A percentile compares a stretch with the other conserved stretches of the same genome.
phyloP scores from a whole-genome alignment of 495 filamentous ascomycete genomes.

The Darksidea phi region DNA sequence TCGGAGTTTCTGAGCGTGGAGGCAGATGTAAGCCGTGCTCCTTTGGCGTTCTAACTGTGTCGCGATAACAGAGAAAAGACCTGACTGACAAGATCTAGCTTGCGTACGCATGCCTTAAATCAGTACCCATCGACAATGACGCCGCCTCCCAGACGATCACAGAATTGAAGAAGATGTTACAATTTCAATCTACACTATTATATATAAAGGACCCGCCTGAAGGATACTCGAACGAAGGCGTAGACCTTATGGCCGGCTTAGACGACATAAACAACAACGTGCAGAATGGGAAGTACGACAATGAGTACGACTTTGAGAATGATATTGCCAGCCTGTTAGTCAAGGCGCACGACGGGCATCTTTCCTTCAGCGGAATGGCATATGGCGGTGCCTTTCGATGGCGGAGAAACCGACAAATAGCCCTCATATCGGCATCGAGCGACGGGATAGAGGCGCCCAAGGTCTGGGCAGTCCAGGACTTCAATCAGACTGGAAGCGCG shows the following conservation, averaged over 20 bases:
- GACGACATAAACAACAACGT: slow-evolving; percentile 36
- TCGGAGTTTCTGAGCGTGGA: slow-evolving; percentile 22
- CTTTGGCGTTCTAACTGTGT: not conserved
- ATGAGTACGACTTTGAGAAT: slow-evolving; percentile 38
- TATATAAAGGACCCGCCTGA: slow-evolving; percentile 39
- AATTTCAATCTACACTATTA: slow-evolving; percentile 32
- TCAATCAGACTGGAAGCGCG: slow-evolving; percentile 15
- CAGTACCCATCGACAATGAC: slow-evolving; percentile 31
- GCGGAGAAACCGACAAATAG: slow-evolving; percentile 23
- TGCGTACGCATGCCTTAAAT: slow-evolving; percentile 35
- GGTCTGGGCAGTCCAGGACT: slow-evolving; percentile 29
- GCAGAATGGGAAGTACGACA: slow-evolving; percentile 25
- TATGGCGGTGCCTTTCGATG: slow-evolving; percentile 30
- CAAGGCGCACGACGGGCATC: slow-evolving; percentile 38
- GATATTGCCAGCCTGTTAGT: slow-evolving; percentile 31
- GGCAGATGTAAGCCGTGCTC: slow-evolving; percentile 26
- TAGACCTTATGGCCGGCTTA: slow-evolving; percentile 33
- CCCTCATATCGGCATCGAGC: slow-evolving; percentile 27
- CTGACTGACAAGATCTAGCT: slow-evolving; percentile 13
- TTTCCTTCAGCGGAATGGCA: slow-evolving; percentile 29
- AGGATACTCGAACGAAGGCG: slow-evolving; percentile 29
- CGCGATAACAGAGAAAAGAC: not conserved
- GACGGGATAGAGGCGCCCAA: slow-evolving; percentile 32
- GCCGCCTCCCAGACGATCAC: slow-evolving; percentile 31
- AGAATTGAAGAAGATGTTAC: slow-evolving; percentile 9